Base-by-base conservation (phyloP, 257 asterid species). In the Rubia yunnanensis region DNA sequence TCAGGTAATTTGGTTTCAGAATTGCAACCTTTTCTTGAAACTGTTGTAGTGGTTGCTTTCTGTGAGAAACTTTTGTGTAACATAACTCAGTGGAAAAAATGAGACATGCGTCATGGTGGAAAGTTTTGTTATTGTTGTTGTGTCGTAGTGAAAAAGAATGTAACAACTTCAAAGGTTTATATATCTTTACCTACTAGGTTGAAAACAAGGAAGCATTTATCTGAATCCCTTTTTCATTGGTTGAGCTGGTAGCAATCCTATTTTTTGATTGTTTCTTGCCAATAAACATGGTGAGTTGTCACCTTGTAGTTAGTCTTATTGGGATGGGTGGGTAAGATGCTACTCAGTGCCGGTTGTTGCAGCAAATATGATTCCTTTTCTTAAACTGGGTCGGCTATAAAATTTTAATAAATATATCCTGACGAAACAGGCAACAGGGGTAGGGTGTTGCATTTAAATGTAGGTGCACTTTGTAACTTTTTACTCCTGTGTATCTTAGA, bases 1-100 rank as follows among this genome's bases (percentile, higher is more conserved):
- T 80, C 85, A 88, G 92, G 99, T 88, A 79, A 68, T 65, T n/a
- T 44, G 77, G 73, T 63, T 72, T 69, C 67, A 5, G 3, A 46
- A 20, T 30, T 49, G 44, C 39, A 28, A 28, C 27, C 58, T 27
- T 49, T 26, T 17, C 18, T 48, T 64, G 5, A 26, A 44, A 64
- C 27, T 64, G 55, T 26, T n/a, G n/a, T 23, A 22, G 32, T 34
- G 30, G 18, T 3, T 53, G 41, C 24, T 31, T 23, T 26, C 48
- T 34, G 4, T 32, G 23, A 10, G 44, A 20, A 56, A 8, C 22
- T n/a, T 34, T 50, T 70, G 63, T 9, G 0, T 52, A 30, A 13
- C 36, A 24, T 14, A 32, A 4, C 36, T 32, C 6, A 32, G 36
- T 32, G 48, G 18, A 39, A 39, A n/a, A 7, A 11, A 11, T 39